Evolutionary conservation across 139 green algal species (phyloP), one percentile per base, ranked within the genome.

Genomic region (Closterium sp.): DNA sequence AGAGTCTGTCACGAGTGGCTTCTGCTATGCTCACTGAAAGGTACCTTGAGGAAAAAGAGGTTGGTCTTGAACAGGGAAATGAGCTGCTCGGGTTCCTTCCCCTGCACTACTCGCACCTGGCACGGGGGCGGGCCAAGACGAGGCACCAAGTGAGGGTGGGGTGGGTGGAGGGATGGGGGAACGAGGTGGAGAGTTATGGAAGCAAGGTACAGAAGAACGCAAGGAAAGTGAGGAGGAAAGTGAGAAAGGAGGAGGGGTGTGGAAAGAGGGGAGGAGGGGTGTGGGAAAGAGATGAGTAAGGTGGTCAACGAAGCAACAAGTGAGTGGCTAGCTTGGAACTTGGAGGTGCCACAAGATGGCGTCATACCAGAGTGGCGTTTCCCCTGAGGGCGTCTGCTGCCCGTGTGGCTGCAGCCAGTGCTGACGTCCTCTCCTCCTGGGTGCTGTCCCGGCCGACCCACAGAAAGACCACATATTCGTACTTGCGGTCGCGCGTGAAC

Each of bases 391-490:
- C 30, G 83, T 86, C 83, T 1, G 25, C 83, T 21, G 30, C 0
- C 30, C 83, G 23, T 6, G 30, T 19, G 7, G 83, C 83, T 2
- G 31, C 83, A 33, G 6, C 83, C 3, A 33, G 30, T 19, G 83
- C 83, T 19, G 30, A 32, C n/a, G 83, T 86, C 9, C 83, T 21
- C n/a, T 86, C 83, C 30, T 86, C 83, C n/a, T 86, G 87, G 4
- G 89, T 87, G 55, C 89, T 88, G 83, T 87, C 87, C 0, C 84
- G 34, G 43, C 92, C 92, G 2, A 93, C 16, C 92, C 92, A 94
- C 2, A 94, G 91, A 34, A 93, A 94, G n/a, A 94, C 21, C 16
- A 94, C 38, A 90, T 94, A 91, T 28, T 93, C 88, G 9, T n/a
- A 32, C 89, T 86, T 90, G 55, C 91, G 81, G 85, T 94, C 92